These are phyloP conservation scores for Cryptosporidium ubiquitum DNA, from an alignment of 169 alveolate genomes.

Conservation along the genomic window DNA sequence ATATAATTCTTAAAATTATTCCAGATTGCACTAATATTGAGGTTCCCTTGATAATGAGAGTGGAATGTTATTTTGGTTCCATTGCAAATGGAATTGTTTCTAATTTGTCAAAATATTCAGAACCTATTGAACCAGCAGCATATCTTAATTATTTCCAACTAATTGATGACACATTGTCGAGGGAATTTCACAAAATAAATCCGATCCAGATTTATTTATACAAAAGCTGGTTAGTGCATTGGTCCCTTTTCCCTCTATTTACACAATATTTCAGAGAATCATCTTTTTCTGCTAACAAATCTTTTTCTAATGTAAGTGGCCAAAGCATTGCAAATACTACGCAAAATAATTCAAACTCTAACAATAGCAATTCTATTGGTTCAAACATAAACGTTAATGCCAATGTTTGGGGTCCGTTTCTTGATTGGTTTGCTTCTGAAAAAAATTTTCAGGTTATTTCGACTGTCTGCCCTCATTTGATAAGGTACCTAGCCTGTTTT, in stretches of 20 bases:
- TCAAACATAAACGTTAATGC: slow-evolving; percentile 3
- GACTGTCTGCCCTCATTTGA: slow-evolving; percentile 52
- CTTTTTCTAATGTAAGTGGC: background rate
- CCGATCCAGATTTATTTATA: slow-evolving; percentile 56
- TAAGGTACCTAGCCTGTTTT: slow-evolving; percentile 72
- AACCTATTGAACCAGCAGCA: slow-evolving; percentile 48
- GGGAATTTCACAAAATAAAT: slow-evolving; percentile 66
- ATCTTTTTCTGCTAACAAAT: background rate
- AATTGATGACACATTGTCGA: slow-evolving; percentile 55
- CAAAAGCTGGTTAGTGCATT: slow-evolving; percentile 71
- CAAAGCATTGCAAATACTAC: background rate
- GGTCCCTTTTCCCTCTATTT: slow-evolving; percentile 69
- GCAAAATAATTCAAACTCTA: background rate
- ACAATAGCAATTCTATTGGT: background rate
- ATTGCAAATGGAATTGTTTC: slow-evolving; percentile 70
- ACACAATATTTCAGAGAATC: slow-evolving; percentile 65
- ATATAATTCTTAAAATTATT: slow-evolving; percentile 38
- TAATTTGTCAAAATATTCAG: slow-evolving; percentile 13
- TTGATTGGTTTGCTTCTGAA: slow-evolving; percentile 74
- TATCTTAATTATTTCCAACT: slow-evolving; percentile 68
- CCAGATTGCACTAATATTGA: slow-evolving; percentile 69
- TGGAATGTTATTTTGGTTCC: slow-evolving; percentile 69
- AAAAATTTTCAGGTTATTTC: slow-evolving; percentile 54
- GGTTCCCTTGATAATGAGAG: slow-evolving; percentile 35
- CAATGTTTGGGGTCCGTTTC: slow-evolving; percentile 67